phyloP scores from a whole-genome alignment of 352 stramenopile genomes.

The Phytopythium oedochilum region DNA sequence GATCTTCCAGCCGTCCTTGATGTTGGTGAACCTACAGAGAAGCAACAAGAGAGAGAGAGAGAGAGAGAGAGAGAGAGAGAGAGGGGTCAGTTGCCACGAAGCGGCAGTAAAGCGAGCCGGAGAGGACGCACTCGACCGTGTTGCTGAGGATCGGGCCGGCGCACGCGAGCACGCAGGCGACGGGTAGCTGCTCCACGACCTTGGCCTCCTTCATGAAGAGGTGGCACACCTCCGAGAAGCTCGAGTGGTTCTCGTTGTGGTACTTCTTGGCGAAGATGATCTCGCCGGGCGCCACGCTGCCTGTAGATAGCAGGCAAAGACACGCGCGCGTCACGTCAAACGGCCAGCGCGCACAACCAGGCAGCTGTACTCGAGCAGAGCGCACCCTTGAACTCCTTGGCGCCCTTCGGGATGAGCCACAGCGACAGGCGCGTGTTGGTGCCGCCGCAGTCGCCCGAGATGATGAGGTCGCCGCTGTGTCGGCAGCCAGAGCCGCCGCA shows the following conservation, averaged over 20 bases:
- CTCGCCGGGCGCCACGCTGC: conserved; percentile 71
- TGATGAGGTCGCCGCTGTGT: conserved; percentile 65
- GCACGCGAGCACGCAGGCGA: conserved; percentile 74
- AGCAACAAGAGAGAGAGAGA: neutral
- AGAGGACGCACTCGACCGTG: conserved; percentile 54
- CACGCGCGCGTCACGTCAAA: neutral
- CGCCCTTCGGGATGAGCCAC: conserved; percentile 66
- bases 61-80: no score
- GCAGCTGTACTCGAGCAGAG: neutral
- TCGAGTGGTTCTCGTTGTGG: conserved; percentile 73
- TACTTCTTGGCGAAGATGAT: conserved; percentile 88
- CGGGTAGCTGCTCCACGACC: conserved; percentile 49
- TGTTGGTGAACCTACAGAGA: conserved; percentile 90
- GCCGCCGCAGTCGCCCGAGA: conserved; percentile 94
- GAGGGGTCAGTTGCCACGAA: neutral
- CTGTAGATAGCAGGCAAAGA: conserved; percentile 7
- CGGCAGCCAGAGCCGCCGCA: neutral
- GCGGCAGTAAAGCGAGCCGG: neutral
- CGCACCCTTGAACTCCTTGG: conserved; percentile 50
- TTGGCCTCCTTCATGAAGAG: conserved; percentile 93
- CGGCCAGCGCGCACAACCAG: conserved; percentile 4
- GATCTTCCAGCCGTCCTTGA: conserved; percentile 89
- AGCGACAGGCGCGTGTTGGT: conserved; percentile 96
- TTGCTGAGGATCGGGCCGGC: conserved; percentile 80
- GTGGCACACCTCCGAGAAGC: conserved; percentile 87